Evolutionary conservation across 2,329 filamentous ascomycete genomes (phyloP), one percentile per base, ranked within the genome.

Genomic region (Chaetomiaceae sp.): DNA sequence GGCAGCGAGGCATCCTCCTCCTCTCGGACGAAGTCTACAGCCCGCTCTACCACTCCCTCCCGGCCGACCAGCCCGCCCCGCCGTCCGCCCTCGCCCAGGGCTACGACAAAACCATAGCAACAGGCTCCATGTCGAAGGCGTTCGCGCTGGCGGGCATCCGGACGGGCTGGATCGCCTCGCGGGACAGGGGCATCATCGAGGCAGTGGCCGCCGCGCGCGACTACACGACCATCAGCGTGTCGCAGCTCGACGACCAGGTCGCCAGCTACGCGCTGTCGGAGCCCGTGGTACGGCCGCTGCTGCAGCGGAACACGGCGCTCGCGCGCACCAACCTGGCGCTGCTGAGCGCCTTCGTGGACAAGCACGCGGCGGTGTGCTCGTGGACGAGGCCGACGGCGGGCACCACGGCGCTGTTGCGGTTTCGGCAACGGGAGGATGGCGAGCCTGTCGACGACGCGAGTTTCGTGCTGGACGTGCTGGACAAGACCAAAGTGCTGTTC

Each of bases 141-240:
- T 95, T 88, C 66, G 81, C 85, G 2, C 69, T 95, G 4, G 87
- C 88, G 1, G 88, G 89, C 2, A 82, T 94, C 51, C 81, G 88
- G 1, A 66, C 90, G 1, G 89, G 89, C 26, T 96, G 89, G 89
- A 74, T 91, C 48, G 86, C 85, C 3, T 84, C 82, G 12, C 78
- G 79, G 20, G 78, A 80, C 62, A 60, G 62, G 5, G 66, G 68
- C 0, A 72, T 94, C 46, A 74, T 91, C 43, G 75, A 81, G 41
- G 69, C 73, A 12, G 73, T 86, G 51, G 79, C 83, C 10, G 65
- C 70, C 12, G 81, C 82, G 1, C 74, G 88, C 33, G 84, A 93
- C 63, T 94, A 93, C 69, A 94, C 87, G 3, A 89, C 86, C 20
- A 94, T 94, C 58, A 86, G 84, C 32, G 87, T 94, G 0, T 86